Base-by-base conservation (phyloP, 805 yeast genomes). In the Ogataea pignaliae region DNA sequence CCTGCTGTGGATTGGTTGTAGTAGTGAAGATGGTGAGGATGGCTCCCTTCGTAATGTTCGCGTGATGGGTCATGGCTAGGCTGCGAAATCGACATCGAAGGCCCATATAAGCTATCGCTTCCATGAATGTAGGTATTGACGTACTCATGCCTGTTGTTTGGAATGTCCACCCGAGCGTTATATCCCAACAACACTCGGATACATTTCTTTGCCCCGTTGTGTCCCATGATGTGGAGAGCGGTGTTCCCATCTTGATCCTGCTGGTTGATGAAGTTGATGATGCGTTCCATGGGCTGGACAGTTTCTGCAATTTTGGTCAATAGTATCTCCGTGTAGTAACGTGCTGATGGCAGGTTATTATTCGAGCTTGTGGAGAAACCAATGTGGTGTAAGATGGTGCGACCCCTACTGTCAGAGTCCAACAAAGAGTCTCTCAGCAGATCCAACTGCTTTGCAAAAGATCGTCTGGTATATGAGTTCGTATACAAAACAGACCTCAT, bases 321-420 rank as follows among this genome's bases (percentile, higher is more conserved):
- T 34, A 90, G 66, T 11, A 81, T 75, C 57, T 85, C 93, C 52
- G 88, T 68, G 62, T 93, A 91, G 63, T 90, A 90, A 32, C 85
- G 69, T 10, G 96, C 86, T 8, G 96, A 82, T 1, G 90, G 85
- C 13, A 83, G 72, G 50, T 88, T 79, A 14, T 84, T 75, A 44
- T 74, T 71, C n/a, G 82, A 73, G 40, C 79, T 75, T 29, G 86
- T 81, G 47, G 83, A 79, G 53, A 70, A 75, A 18, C 91, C 86
- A 45, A 91, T 82, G 60, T 89, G 93, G 61, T 93, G 99, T 39
- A 93, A 66, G 0, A 95, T 81, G 0, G 96, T 88, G 54, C 87
- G 79, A 14, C 81, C 81, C 41, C 77, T 75, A 10, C 73, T 68
- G 65, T 93, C 98, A 10, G 85, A 73, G 60, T 84, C 85, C 50